A percentile compares a stretch with the other conserved stretches of the same genome.
phyloP scores from a whole-genome alignment of 2,329 filamentous ascomycete species.

The Pestalotiopsis sp. region DNA sequence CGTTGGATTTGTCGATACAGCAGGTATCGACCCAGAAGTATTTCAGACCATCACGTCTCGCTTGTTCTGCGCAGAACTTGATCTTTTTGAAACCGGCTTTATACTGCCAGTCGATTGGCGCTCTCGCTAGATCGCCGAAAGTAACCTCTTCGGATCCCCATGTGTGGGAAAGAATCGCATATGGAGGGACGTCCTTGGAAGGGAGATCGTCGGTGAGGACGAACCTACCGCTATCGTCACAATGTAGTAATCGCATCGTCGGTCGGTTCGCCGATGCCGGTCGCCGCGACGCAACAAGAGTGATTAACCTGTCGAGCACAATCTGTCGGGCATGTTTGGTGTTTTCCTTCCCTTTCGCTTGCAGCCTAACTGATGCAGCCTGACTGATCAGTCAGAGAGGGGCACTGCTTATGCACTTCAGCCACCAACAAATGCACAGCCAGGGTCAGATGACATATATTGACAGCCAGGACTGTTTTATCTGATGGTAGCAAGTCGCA shows the following conservation, averaged over 20 bases:
- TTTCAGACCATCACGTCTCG: constrained; percentile 15
- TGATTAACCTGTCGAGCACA: neutral
- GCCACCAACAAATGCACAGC: too few relatives aligned
- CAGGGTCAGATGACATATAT: too few relatives aligned
- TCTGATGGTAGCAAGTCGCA: too few relatives aligned
- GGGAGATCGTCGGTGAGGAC: neutral
- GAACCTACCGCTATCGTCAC: neutral
- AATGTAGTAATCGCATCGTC: neutral
- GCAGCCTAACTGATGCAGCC: neutral
- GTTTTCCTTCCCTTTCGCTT: neutral
- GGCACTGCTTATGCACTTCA: too few relatives aligned
- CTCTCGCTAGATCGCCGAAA: constrained; percentile 16
- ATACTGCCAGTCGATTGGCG: constrained; percentile 7
- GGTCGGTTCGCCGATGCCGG: neutral
- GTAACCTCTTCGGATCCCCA: constrained; percentile 19
- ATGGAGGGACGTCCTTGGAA: constrained; percentile 14
- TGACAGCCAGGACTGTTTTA: too few relatives aligned
- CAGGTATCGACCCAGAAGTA: constrained; percentile 10
- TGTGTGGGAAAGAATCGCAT: constrained; percentile 22
- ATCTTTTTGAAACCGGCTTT: constrained; percentile 19
- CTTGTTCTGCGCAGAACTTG: constrained; percentile 18
- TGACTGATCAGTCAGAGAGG: neutral
- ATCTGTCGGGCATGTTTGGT: neutral
- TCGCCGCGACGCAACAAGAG: neutral
- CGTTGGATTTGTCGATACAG: constrained; percentile 18